Percentiles rank a stretch among this genome's conserved stretches.
Evolutionary conservation across 306 rosid species (phyloP).

Genomic region (Bauhinia variegata): DNA sequence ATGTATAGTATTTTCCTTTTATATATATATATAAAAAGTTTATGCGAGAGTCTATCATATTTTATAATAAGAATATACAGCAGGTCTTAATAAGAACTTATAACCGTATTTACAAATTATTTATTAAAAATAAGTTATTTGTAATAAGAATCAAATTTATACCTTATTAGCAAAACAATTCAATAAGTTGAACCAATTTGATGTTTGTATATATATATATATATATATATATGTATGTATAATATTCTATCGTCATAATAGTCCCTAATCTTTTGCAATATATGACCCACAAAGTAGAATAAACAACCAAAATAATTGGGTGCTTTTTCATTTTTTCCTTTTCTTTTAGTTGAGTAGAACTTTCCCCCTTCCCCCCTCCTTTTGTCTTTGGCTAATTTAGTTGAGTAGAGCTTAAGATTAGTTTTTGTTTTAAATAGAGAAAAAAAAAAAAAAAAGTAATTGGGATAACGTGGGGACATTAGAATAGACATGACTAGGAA

Average conservation of each 20-base stretch:
- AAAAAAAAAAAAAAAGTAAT: neutral
- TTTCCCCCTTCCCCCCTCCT: neutral
- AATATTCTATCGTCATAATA: slow-evolving; percentile 43
- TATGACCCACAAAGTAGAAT: slow-evolving; percentile 30
- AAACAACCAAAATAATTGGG: slow-evolving; percentile 44
- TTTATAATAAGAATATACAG: too few species aligned
- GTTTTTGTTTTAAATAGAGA: neutral
- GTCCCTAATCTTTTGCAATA: slow-evolving; percentile 40
- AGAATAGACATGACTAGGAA: neutral
- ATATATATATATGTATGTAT: too few species aligned
- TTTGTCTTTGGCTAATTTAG: slow-evolving; percentile 28
- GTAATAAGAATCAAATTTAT: too few species aligned
- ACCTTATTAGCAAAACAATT: too few species aligned
- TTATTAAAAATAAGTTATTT: too few species aligned
- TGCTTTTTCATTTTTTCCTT: slow-evolving; percentile 31
- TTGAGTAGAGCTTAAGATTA: slow-evolving; percentile 44
- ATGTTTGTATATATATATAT: too few species aligned
- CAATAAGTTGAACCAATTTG: too few species aligned
- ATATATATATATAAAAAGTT: too few species aligned
- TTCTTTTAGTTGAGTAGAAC: slow-evolving; percentile 24
- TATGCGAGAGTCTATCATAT: too few species aligned
- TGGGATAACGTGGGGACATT: neutral
- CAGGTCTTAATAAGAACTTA: too few species aligned
- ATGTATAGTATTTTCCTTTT: slow-evolving; percentile 39
- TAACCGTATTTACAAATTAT: too few species aligned